Evolutionary conservation across 208 protist species (phyloP).

Genomic region (Crithidia bombi): DNA sequence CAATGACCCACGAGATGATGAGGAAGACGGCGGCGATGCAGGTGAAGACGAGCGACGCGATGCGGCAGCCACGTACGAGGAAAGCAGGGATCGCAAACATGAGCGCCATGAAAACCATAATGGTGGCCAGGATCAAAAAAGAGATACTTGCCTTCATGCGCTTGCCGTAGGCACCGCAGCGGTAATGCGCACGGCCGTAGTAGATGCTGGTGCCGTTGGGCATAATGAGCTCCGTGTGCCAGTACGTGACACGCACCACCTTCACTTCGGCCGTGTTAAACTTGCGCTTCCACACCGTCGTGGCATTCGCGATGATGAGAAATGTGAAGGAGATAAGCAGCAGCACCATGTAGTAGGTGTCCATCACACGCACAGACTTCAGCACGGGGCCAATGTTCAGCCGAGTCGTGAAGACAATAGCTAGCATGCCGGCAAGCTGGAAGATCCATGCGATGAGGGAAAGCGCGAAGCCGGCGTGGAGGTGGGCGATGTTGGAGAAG

Average conservation of each 20-base stretch:
- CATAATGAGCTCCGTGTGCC: constrained; percentile 66
- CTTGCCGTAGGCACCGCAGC: constrained; percentile 55
- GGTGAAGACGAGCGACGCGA: constrained; percentile 40
- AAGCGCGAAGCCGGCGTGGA: constrained; percentile 67
- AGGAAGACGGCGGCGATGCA: constrained; percentile 46
- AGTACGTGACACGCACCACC: constrained; percentile 66
- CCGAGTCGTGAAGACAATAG: constrained; percentile 45
- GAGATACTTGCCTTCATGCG: constrained; percentile 69
- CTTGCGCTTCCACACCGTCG: constrained; percentile 57
- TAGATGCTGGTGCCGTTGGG: constrained; percentile 42
- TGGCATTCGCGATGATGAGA: constrained; percentile 44
- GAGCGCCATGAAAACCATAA: constrained; percentile 41
- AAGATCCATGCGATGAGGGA: constrained; percentile 59
- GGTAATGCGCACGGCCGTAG: constrained; percentile 50
- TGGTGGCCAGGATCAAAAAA: constrained; percentile 55
- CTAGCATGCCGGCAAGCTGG: constrained; percentile 44
- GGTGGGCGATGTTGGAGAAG: constrained; percentile 33
- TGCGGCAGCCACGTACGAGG: constrained; percentile 40
- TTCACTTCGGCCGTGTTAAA: constrained; percentile 44
- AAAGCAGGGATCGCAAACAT: constrained; percentile 49
- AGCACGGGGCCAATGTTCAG: constrained; percentile 61
- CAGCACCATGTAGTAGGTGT: constrained; percentile 54
- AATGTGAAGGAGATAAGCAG: constrained; percentile 43
- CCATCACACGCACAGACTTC: constrained; percentile 50
- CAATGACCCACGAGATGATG: constrained; percentile 52